Base-by-base conservation (phyloP, 2,329 filamentous ascomycete species). In the Zymoseptoria tritici region DNA sequence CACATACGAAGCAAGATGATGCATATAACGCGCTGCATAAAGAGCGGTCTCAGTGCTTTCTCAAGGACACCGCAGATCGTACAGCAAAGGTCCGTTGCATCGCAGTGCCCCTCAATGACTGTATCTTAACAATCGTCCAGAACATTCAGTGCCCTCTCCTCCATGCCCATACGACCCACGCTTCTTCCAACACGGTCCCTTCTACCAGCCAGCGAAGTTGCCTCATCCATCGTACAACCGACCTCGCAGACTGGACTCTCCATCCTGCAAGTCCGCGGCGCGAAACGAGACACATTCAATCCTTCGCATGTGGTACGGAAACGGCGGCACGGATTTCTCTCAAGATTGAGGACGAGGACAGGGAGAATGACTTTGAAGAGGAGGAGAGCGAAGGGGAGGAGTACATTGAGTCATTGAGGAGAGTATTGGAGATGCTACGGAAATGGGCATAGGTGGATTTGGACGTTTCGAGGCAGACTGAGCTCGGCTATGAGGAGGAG, bases 271-370 rank as follows among this genome's bases (percentile, higher is more conserved):
- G 73, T 79, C 21, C 73, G 78, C 49, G 76, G 75, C 65, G 77
- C 75, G 2, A 79, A 78, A 26, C 77, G 84, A 63, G 74, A 80
- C 59, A 86, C 84, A 50, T 86, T 79, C 68, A 81, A 82, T 58
- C 83, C 83, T 9, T 84, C 80, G 55, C 81, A 85, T 63, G 69
- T 79, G 52, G 81, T 85, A 50, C 77, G 85, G 70, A 87, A 86
- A 75, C 77, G 84, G 63, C 77, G 84, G 66, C 81, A 84, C 73
- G 84, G 84, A 2, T 86, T 85, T 67, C 69, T 86, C 61, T 74
- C 79, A 9, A 72, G 84, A 66, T 64, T 84, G 62, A 76, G 76
- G 68, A 78, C 77, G 21, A 77, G 79, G 68, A 81, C 78, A 56
- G 84, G 84, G 22, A 74, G 80, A 67, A 78, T 78, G 71, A 75